Evolutionary conservation across 768 basidiomycete genomes (phyloP).

Genomic region (Leucocoprinus sp.): DNA sequence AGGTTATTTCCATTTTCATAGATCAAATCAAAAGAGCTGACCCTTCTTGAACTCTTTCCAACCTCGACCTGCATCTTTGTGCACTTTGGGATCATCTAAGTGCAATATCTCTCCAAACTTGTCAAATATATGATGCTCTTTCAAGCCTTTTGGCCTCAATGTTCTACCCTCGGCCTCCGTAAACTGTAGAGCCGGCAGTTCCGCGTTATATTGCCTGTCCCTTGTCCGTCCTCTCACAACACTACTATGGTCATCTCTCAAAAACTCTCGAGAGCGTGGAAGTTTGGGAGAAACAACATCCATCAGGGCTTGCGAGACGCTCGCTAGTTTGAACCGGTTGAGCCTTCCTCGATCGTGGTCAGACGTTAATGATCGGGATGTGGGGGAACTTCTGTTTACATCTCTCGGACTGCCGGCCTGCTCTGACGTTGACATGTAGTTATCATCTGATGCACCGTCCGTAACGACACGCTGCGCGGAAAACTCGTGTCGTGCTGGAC

Average conservation of each 20-base stretch:
- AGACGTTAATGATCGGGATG: neutral
- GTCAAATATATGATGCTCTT: conserved; percentile 17
- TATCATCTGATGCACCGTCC: conserved; percentile 30
- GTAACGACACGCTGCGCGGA: conserved; percentile 32
- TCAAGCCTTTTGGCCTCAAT: conserved; percentile 28
- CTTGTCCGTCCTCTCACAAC: conserved; percentile 20
- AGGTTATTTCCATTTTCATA: conserved; percentile 1
- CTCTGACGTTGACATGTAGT: neutral
- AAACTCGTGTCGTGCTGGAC: conserved; percentile 15
- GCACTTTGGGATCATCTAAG: conserved; percentile 15
- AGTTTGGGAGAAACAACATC: conserved; percentile 38
- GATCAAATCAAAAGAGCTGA: conserved; percentile 20
- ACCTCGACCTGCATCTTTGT: conserved; percentile 28
- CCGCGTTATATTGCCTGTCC: conserved; percentile 11
- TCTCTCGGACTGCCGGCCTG: neutral
- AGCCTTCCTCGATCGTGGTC: conserved; percentile 12
- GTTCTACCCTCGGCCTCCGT: neutral
- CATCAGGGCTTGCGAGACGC: conserved; percentile 39
- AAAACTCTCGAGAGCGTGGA: neutral
- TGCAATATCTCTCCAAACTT: conserved; percentile 30
- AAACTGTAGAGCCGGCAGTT: neutral
- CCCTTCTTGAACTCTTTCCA: conserved; percentile 92
- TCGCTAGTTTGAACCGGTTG: conserved; percentile 37
- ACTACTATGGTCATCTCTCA: conserved; percentile 3
- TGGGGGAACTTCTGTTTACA: neutral